Percentiles rank a stretch among this genome's conserved stretches.
phyloP scores from a whole-genome alignment of 23 red algal species.

The Gracilaria gracilis region DNA sequence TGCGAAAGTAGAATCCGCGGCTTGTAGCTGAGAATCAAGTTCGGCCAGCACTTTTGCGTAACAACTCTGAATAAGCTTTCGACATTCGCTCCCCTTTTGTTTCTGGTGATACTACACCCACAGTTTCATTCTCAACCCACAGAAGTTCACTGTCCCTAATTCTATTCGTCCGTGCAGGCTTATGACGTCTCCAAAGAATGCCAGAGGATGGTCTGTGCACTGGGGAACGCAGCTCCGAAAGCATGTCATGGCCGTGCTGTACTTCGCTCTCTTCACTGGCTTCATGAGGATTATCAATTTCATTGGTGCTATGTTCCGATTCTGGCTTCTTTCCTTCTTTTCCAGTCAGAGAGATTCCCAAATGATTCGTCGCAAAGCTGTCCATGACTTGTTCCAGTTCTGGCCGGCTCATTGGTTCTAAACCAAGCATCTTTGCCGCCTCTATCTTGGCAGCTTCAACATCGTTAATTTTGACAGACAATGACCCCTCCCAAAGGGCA shows the following conservation, averaged over 20 bases:
- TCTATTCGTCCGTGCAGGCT: conserved; percentile 36
- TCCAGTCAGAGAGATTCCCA: conserved; percentile 28
- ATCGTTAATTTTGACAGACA: conserved; percentile 15
- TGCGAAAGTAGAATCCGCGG: neutral
- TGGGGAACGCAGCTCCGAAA: neutral
- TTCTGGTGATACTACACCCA: conserved; percentile 38
- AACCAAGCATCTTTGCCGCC: conserved; percentile 24
- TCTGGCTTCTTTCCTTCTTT: neutral
- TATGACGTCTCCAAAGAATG: conserved; percentile 62
- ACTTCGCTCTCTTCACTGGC: neutral
- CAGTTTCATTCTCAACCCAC: conserved; percentile 53
- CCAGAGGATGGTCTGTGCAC: conserved; percentile 6
- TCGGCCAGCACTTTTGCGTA: conserved; percentile 26
- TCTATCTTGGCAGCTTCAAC: conserved; percentile 18
- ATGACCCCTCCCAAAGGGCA: conserved; percentile 61
- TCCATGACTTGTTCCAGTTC: conserved; percentile 60
- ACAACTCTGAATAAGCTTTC: conserved; percentile 42
- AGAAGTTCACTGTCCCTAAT: conserved; percentile 48
- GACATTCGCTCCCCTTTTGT: conserved; percentile 41
- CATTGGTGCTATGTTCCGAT: neutral
- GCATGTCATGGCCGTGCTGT: neutral
- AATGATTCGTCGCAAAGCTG: conserved; percentile 31
- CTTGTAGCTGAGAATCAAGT: neutral
- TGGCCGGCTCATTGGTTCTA: conserved; percentile 36
- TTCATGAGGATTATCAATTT: neutral